These are phyloP conservation scores for Alternaria viburni DNA, from an alignment of 2,329 filamentous ascomycete species.

Conservation along the genomic window DNA sequence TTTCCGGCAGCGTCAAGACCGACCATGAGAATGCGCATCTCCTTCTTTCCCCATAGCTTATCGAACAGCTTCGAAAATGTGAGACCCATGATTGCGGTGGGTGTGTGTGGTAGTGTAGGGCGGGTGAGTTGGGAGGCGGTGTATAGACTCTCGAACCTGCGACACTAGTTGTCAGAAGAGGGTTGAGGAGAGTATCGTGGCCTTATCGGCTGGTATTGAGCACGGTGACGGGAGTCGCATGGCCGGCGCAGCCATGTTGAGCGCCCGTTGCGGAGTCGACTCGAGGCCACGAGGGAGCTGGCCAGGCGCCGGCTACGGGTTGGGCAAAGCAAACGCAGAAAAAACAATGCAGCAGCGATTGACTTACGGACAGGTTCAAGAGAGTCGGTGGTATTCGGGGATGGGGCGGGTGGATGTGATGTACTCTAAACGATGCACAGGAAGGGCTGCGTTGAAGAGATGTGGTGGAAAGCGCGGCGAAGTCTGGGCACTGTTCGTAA, in stretches of 20 bases:
- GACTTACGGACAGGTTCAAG: constrained; percentile 48
- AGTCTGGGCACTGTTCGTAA: constrained; percentile 34
- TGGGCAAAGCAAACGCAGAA: constrained; percentile 20
- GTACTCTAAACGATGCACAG: constrained; percentile 50
- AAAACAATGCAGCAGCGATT: constrained; percentile 21
- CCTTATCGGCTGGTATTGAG: constrained; percentile 15
- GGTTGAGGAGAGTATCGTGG: constrained; percentile 21
- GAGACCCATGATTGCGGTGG: constrained; percentile 81
- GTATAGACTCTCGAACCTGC: constrained; percentile 48
- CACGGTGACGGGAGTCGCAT: constrained; percentile 8
- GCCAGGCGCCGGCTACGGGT: constrained; percentile 17
- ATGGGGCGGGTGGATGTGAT: constrained; percentile 45
- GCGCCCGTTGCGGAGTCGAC: constrained; percentile 36
- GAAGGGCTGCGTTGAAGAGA: constrained; percentile 48
- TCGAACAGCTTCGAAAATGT: constrained; percentile 95
- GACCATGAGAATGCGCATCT: constrained; percentile 98
- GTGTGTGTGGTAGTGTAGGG: constrained; percentile 32
- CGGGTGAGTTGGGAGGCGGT: constrained; percentile 32
- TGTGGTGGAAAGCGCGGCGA: constrained; percentile 36
- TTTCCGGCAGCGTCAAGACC: constrained; percentile 98
- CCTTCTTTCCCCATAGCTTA: constrained; percentile 98
- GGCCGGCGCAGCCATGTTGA: constrained; percentile 28
- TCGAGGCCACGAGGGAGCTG: constrained; percentile 27
- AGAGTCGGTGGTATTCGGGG: constrained; percentile 42
- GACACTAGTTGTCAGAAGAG: constrained; percentile 16